Base-by-base conservation (phyloP, 1,284 basidiomycete genomes). In the Sutorius eximius region DNA sequence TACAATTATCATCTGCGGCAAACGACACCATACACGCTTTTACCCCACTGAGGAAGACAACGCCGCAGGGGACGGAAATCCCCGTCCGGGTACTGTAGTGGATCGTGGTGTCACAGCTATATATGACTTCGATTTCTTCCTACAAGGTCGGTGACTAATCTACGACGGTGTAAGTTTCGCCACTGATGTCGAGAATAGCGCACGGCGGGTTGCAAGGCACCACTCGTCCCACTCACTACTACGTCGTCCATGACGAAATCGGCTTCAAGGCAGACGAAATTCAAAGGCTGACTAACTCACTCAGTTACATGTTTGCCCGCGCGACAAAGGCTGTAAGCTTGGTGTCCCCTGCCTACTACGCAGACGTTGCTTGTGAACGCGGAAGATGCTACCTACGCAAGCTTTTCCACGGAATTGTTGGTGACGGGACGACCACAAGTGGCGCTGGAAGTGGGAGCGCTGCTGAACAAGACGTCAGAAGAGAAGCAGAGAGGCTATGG, bases 21-120 rank as follows among this genome's bases (percentile, higher is more conserved):
- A 93, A 72, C 82, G 91, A 2, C 91, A 93, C 61, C 88, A 93
- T 66, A 90, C 90, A 11, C 84, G 90, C 13, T 92, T 93, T 75
- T 92, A 83, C 65, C 89, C 90, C 8, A 86, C 84, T 1, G 81
- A 87, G 45, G 71, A 72, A 11, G 69, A 66, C 18, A 72, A 78
- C 44, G 87, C 84, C 2, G 88, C 86, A 50, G 60, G 68, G 5
- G 81, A 88, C 53, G 86, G 87, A 1, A 91, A 91, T 58, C 86
- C 88, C 0, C 79, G 74, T 47, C 80, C 89, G 5, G 89, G 89
- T 9, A 90, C 89, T 12, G 86, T 91, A 11, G 88, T 91, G 44
- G 89, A 91, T 61, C 77, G 81, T 15, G 83, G 82, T 38, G 80
- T 89, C 20, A 90, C 88, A 0, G 79, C 85, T 0, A 75, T 91